A percentile compares a stretch with the other conserved stretches of the same genome.
These are phyloP conservation scores for Limnanthes douglasii DNA, from an alignment of 345 rosid species.

Conservation along the genomic window DNA sequence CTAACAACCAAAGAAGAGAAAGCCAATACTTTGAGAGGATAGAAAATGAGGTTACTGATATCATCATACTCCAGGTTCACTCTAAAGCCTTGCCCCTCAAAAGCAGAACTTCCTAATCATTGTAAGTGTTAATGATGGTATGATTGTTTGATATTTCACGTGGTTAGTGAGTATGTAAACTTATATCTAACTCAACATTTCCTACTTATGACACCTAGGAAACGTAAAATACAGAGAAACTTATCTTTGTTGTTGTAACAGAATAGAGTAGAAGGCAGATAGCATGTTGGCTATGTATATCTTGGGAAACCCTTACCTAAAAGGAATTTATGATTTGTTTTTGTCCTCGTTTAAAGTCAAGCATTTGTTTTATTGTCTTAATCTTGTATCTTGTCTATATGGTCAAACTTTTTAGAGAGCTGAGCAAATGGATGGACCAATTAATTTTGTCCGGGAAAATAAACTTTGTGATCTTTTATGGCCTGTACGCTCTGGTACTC, in stretches of 20 bases:
- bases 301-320: too few relatives aligned
- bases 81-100: background rate
- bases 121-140: background rate
- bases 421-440: too few relatives aligned
- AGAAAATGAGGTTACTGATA: constrained; percentile 16
- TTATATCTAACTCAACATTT: background rate
- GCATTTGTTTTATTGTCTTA: background rate
- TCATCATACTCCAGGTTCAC: constrained; percentile 19
- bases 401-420: too few relatives aligned
- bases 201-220: background rate
- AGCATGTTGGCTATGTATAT: too few relatives aligned
- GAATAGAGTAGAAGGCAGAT: too few relatives aligned
- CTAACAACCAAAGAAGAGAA: constrained; percentile 21
- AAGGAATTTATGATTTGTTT: background rate
- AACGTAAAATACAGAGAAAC: background rate
- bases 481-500: too few relatives aligned
- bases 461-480: too few relatives aligned
- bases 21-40: constrained; percentile 23
- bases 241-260: background rate
- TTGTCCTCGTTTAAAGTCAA: background rate
- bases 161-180: background rate
- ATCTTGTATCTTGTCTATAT: constrained; percentile 3
- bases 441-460: too few relatives aligned
- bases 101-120: background rate
- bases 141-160: background rate